phyloP scores from a whole-genome alignment of 192 early-diverging fungal species.

The Linnemannia exigua region DNA sequence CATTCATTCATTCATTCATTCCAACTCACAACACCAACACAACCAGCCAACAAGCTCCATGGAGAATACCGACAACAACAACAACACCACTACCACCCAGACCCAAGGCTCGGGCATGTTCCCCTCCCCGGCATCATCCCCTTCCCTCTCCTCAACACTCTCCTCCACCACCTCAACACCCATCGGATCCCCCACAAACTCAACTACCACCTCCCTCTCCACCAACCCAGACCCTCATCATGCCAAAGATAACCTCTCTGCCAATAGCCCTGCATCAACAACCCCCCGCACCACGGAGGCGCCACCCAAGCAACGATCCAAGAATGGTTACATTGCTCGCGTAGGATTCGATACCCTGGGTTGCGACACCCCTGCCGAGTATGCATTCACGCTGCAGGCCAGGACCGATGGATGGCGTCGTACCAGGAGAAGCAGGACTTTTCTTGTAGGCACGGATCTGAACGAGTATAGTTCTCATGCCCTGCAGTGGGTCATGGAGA shows the following conservation, averaged over 20 bases:
- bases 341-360: slow-evolving; percentile 47
- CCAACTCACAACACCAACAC: neutral
- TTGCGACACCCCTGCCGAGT: slow-evolving; percentile 51
- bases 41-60: neutral
- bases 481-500: slow-evolving; percentile 64
- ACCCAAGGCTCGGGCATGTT: slow-evolving; percentile 6
- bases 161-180: slow-evolving; percentile 1
- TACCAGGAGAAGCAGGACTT: slow-evolving; percentile 56
- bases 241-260: neutral
- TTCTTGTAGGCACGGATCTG: slow-evolving; percentile 67
- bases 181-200: slow-evolving; percentile 15
- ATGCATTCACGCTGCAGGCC: slow-evolving; percentile 64
- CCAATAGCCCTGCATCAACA: neutral
- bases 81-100: no score
- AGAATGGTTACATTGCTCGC: slow-evolving; percentile 39
- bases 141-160: neutral
- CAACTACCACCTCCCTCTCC: slow-evolving; percentile 25
- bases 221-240: neutral
- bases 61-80: neutral
- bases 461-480: slow-evolving; percentile 66
- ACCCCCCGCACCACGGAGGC: slow-evolving; percentile 20
- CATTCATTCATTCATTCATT: neutral
- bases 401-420: slow-evolving; percentile 59
- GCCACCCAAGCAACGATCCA: slow-evolving; percentile 31
- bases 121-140: slow-evolving; percentile 9